phyloP scores from a whole-genome alignment of 2,329 filamentous ascomycete genomes.

The Stachybotrys chartarum region DNA sequence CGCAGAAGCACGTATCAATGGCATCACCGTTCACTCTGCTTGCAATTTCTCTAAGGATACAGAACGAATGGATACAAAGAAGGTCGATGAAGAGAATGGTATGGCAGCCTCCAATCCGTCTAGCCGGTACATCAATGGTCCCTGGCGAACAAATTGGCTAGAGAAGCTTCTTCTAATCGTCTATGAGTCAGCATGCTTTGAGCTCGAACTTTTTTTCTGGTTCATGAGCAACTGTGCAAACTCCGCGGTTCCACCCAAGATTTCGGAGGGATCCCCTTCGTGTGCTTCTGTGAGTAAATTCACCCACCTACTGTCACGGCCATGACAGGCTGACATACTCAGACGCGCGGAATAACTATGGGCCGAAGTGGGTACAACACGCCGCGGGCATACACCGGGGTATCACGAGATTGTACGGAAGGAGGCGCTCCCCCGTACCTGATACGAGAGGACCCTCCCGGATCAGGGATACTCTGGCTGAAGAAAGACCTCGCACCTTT shows the following conservation, averaged over 20 bases:
- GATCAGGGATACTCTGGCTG: no score
- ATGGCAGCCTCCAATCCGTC: background rate
- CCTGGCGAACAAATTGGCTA: conserved; percentile 1
- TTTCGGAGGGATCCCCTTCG: conserved; percentile 3
- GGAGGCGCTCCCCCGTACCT: no score
- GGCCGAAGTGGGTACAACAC: no score
- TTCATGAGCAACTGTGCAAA: conserved; percentile 2
- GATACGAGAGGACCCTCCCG: no score
- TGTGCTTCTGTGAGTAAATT: no score
- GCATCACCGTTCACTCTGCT: conserved; percentile 8
- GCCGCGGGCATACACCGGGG: no score
- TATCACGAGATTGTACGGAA: no score
- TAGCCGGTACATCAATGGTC: background rate
- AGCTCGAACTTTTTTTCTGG: background rate
- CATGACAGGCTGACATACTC: no score
- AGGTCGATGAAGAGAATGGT: background rate
- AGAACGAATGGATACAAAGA: background rate
- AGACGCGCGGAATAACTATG: no score
- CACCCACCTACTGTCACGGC: no score
- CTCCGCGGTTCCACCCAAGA: background rate
- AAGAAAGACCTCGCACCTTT: no score
- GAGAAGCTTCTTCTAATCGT: conserved; percentile 3
- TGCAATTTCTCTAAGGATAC: conserved; percentile 5
- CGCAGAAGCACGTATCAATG: conserved; percentile 4
- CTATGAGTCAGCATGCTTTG: conserved; percentile 2